Conservation (phyloP, 768 basidiomycete species). For the Trametes maxima region DNA sequence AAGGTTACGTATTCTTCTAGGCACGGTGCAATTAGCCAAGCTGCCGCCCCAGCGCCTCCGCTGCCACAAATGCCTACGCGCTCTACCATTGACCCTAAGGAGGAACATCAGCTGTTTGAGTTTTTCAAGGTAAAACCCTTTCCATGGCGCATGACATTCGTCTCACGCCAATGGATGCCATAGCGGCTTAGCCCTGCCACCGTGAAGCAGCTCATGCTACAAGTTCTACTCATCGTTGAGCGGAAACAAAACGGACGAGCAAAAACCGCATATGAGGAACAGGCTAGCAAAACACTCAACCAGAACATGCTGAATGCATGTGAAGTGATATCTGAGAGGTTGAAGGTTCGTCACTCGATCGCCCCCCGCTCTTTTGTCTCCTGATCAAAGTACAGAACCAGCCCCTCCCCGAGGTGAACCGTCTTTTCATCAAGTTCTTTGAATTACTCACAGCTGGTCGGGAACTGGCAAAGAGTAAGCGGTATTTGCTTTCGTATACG, state of each 20-base stretch:
- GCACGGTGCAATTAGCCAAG: background rate
- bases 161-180: background rate
- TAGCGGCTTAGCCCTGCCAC: conserved; percentile 6
- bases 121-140: conserved; percentile 9
- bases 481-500: background rate
- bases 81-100: background rate
- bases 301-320: background rate
- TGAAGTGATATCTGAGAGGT: conserved; percentile 2
- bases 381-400: background rate
- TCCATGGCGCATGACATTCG: background rate
- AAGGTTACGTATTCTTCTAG: conserved; percentile 10
- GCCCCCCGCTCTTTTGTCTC: background rate
- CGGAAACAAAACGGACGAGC: background rate
- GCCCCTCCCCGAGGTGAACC: background rate
- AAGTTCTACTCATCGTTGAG: conserved; percentile 1
- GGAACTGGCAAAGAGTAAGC: background rate
- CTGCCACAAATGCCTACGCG: background rate
- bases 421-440: conserved; percentile 4
- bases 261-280: background rate
- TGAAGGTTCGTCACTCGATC: background rate
- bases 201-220: conserved; percentile 1
- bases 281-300: background rate
- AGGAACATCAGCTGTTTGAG: conserved; percentile 9
- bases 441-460: background rate
- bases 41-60: background rate